Evolutionary conservation across 23 red algal genomes (phyloP).

Genomic region (Gracilaria vermiculophylla): DNA sequence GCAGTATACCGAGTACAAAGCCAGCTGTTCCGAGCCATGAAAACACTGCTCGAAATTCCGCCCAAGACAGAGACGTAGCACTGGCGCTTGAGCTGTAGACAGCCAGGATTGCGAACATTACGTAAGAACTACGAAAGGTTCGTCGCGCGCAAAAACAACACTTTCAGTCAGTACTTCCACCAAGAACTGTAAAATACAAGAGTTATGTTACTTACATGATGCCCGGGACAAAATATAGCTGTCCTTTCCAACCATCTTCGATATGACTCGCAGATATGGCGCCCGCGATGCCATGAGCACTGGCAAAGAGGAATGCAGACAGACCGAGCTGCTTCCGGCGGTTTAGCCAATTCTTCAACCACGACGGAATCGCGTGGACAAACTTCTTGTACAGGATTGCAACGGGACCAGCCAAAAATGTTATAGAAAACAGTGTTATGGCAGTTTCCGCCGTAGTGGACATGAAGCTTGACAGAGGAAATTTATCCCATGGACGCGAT

Average conservation of each 20-base stretch:
- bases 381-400: constrained; percentile 24
- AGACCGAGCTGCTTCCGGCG: constrained; percentile 65
- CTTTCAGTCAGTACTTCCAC: neutral
- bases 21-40: constrained; percentile 33
- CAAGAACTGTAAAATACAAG: neutral
- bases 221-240: neutral
- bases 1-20: neutral
- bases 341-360: constrained; percentile 60
- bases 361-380: neutral
- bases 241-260: constrained; percentile 42
- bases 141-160: neutral
- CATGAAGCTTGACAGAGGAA: constrained; percentile 24
- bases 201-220: constrained; percentile 19
- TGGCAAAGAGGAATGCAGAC: constrained; percentile 40
- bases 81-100: constrained; percentile 10
- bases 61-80: constrained; percentile 39
- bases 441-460: constrained; percentile 39
- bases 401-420: constrained; percentile 62
- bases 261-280: constrained; percentile 26
- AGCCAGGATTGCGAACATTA: constrained; percentile 29
- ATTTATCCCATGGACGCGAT: constrained; percentile 33
- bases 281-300: constrained; percentile 48
- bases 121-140: neutral
- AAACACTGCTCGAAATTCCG: constrained; percentile 60
- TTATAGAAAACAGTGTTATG: constrained; percentile 50